Base-by-base conservation (phyloP, 192 early-diverging fungal genomes). In the Backusella liffmaniae region DNA sequence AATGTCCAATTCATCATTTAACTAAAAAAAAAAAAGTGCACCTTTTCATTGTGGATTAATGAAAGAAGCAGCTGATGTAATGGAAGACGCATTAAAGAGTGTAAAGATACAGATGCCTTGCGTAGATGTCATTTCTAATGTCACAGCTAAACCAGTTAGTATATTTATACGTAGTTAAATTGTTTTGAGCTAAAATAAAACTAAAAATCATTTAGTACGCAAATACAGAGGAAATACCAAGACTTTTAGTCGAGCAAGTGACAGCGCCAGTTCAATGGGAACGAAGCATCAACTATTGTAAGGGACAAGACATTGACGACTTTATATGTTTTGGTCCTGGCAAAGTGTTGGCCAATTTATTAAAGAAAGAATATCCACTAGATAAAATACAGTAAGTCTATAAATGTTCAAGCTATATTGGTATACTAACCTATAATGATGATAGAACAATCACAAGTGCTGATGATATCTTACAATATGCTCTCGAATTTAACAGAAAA, bases 1-100 rank as follows among this genome's bases (percentile, higher is more conserved):
- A 21, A 72, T 12, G 62, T 34, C 29, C 34, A n/a, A 56, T 41
- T 26, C 4, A 74, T 23, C 56, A 72, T 44, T 35, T 44, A 34
- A n/a, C 41, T 9, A 26, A 8, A 8, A 13, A 53, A 56, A 56
- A 56, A 89, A 85, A 26, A 32, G 32, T 32, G 97, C 96, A 29
- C 97, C 97, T 3, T 99, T 99, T 77, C 97, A 99, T 84, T 97
- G 96, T 83, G 88, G 84, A 39, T 81, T 99, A 70, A 97, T 99
- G 97, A 85, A 86, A 36, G 92, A 94, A 23, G 97, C 96, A 5
- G 92, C 93, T 1, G 86, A 90, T 42, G 85, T 80, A 26, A 93
- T 99, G 88, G 86, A 85, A 41, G 76, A 87, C 8, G 91, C 90
- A 8, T 86, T 99, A n/a, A 86, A 82, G n/a, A 80, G 80, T 49